Percentiles rank a stretch among this genome's conserved stretches.
Evolutionary conservation across 106 monocot genomes (phyloP).

Genomic region (Allium cepa): DNA sequence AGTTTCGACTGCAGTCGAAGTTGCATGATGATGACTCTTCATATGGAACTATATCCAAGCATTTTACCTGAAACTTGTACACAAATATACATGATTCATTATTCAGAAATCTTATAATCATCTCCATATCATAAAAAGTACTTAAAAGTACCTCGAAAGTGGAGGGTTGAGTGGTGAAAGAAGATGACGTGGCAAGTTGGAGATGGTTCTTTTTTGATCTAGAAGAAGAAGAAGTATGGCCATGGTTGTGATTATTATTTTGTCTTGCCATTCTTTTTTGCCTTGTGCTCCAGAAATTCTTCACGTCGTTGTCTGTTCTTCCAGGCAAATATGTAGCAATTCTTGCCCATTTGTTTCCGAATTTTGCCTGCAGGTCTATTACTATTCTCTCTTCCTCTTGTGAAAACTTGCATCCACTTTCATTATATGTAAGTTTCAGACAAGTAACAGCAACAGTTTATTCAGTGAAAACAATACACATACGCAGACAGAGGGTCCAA

Average conservation of each 20-base stretch:
- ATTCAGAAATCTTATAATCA: neutral
- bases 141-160: too few relatives aligned
- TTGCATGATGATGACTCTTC: too few relatives aligned
- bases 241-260: neutral
- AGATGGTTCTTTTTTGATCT: conserved; percentile 16
- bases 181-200: too few relatives aligned
- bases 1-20: too few relatives aligned
- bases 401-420: conserved; percentile 74
- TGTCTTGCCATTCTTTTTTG: conserved; percentile 74
- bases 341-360: conserved; percentile 89
- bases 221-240: conserved; percentile 1
- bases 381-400: conserved; percentile 65
- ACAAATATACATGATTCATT: too few relatives aligned
- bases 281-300: conserved; percentile 96
- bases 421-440: too few relatives aligned
- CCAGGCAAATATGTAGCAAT: conserved; percentile 65
- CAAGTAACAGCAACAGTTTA: too few relatives aligned
- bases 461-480: too few relatives aligned
- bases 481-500: neutral
- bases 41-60: too few relatives aligned
- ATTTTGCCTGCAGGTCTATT: conserved; percentile 55
- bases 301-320: conserved; percentile 87
- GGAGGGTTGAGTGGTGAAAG: too few relatives aligned
- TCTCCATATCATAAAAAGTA: too few relatives aligned
- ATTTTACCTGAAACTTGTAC: too few relatives aligned